A percentile compares a stretch with the other conserved stretches of the same genome.
phyloP scores from a whole-genome alignment of 768 basidiomycete species.

The Lepiota subincarnata region DNA sequence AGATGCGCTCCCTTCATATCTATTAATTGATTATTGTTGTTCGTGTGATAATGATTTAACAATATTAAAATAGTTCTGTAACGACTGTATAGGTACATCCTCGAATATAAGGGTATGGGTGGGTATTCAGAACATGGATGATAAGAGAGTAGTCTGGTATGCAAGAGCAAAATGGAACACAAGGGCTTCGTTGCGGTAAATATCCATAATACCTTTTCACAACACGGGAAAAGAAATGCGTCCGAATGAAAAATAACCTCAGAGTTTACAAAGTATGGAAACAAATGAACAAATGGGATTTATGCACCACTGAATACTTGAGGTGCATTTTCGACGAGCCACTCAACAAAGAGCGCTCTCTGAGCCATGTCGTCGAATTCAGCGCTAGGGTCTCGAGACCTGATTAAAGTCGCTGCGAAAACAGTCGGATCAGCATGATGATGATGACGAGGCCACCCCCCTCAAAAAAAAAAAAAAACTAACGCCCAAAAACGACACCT shows the following conservation, averaged over 20 bases:
- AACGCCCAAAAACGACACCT: constrained; percentile 98
- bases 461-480: constrained; percentile 38
- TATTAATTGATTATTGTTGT: neutral
- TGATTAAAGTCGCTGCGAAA: constrained; percentile 83
- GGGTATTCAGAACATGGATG: constrained; percentile 10
- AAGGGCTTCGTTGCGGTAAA: constrained; percentile 3
- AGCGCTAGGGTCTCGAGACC: constrained; percentile 76
- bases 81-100: constrained; percentile 9
- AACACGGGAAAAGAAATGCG: constrained; percentile 4
- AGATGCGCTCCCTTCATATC: neutral
- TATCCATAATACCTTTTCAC: constrained; percentile 11
- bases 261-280: constrained; percentile 13
- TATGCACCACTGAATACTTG: constrained; percentile 38
- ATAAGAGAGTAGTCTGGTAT: constrained; percentile 6
- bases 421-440: constrained; percentile 7
- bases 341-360: constrained; percentile 89
- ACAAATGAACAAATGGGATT: constrained; percentile 18
- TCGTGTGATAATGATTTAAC: neutral
- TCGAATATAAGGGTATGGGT: constrained; percentile 5
- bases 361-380: constrained; percentile 99
- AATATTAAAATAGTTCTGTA: constrained; percentile 1
- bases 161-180: neutral
- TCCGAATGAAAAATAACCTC: constrained; percentile 3
- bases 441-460: neutral
- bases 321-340: constrained; percentile 88